These are phyloP conservation scores for Ascocoryne sarcoides DNA, from an alignment of 2,329 filamentous ascomycete species.

Conservation along the genomic window DNA sequence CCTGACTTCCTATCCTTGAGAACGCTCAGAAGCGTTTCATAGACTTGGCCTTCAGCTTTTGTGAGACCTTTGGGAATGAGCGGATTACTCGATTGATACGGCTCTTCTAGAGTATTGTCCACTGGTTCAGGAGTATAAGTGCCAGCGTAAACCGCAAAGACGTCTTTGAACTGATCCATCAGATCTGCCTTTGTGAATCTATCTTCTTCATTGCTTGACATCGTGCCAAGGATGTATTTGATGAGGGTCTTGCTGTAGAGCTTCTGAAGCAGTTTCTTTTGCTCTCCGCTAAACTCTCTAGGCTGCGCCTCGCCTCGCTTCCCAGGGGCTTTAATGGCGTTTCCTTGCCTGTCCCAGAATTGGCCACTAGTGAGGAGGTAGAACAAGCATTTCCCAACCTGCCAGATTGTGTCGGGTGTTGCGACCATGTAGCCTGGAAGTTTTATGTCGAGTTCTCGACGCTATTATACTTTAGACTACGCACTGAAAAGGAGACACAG, in stretches of 20 bases:
- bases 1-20: constrained; percentile 2
- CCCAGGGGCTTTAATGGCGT: constrained; percentile 7
- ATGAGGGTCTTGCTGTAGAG: constrained; percentile 11
- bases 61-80: constrained; percentile 15
- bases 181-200: constrained; percentile 5
- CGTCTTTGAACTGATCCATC: constrained; percentile 8
- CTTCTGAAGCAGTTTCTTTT: constrained; percentile 9
- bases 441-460: not conserved
- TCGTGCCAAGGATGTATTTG: constrained; percentile 9
- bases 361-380: constrained; percentile 8
- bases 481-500: not conserved
- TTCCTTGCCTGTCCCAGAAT: constrained; percentile 12
- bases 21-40: constrained; percentile 12
- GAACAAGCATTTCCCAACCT: constrained; percentile 15
- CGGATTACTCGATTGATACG: constrained; percentile 2
- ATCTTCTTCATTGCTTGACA: constrained; percentile 5
- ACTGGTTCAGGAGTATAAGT: constrained; percentile 2
- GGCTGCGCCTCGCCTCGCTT: constrained; percentile 5
- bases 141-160: constrained; percentile 5
- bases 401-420: constrained; percentile 12
- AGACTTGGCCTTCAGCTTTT: constrained; percentile 11
- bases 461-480: not conserved
- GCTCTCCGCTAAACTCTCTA: constrained; percentile 4
- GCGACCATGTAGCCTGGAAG: constrained; percentile 5
- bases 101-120: constrained; percentile 4